Percentiles rank a stretch among this genome's conserved stretches.
Evolutionary conservation across 495 filamentous ascomycete species (phyloP).

Genomic region (Pseudevernia furfuracea): DNA sequence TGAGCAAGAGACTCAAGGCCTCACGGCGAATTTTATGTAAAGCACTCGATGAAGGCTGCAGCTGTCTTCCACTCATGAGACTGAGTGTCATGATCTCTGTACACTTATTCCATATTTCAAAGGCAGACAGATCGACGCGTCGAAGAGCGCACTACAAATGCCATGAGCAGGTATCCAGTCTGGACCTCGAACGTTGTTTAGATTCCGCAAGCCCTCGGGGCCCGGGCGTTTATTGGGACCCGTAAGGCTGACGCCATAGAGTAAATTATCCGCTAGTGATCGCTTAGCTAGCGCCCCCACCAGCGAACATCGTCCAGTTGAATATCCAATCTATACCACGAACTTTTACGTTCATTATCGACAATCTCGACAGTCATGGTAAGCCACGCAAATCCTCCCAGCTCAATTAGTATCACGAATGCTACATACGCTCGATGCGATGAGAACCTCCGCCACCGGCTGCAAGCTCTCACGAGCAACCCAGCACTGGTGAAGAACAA

Average conservation of each 20-base stretch:
- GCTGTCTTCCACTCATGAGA: background rate
- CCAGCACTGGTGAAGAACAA: slow-evolving; percentile 12
- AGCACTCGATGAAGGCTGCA: background rate
- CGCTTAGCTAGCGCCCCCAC: slow-evolving; percentile 14
- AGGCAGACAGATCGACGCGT: background rate
- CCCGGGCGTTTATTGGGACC: background rate
- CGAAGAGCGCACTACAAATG: background rate
- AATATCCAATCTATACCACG: background rate
- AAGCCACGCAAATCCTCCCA: background rate
- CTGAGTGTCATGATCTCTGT: background rate
- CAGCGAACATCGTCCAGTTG: background rate
- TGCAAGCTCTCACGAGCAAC: slow-evolving; percentile 8
- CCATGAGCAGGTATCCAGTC: background rate
- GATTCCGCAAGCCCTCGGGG: background rate
- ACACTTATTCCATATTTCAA: background rate
- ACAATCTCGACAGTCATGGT: slow-evolving; percentile 16
- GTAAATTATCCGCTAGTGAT: slow-evolving; percentile 11
- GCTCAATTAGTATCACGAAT: background rate
- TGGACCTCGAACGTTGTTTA: background rate
- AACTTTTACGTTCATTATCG: background rate
- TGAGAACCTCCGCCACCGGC: background rate
- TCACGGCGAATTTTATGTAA: slow-evolving; percentile 1
- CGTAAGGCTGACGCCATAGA: slow-evolving; percentile 4
- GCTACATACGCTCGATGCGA: background rate
- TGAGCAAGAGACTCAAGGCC: background rate